Percentiles rank a stretch among this genome's conserved stretches.
Evolutionary conservation across 1,284 basidiomycete species (phyloP).

Genomic region (Microbotryum violaceum): DNA sequence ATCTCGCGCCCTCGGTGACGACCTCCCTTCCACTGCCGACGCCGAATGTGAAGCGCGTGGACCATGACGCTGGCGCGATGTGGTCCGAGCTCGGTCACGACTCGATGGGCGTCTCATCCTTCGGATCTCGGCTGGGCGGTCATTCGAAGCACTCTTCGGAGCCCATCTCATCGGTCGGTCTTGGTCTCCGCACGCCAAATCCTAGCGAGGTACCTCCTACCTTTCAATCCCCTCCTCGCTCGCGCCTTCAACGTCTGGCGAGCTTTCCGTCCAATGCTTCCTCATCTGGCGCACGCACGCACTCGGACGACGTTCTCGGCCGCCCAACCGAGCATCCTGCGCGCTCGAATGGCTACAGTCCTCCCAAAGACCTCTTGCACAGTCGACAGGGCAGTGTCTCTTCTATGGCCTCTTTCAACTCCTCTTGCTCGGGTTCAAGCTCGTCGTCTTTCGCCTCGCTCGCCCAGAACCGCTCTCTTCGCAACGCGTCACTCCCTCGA

Average conservation of each 20-base stretch:
- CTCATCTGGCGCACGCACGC: no score
- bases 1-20: constrained; percentile 5
- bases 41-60: constrained; percentile 7
- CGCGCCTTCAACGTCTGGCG: constrained; percentile 23
- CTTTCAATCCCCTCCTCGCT: constrained; percentile 21
- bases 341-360: no score
- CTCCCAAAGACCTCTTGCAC: no score
- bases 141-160: constrained; percentile 1
- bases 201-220: constrained; percentile 24
- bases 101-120: neutral
- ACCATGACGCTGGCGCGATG: neutral
- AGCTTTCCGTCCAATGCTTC: neutral
- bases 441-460: no score
- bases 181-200: constrained; percentile 21
- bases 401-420: no score
- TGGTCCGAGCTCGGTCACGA: neutral
- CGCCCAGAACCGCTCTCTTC: no score
- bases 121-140: neutral
- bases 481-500: no score
- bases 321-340: no score
- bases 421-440: no score
- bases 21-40: neutral
- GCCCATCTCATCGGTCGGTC: constrained; percentile 14
- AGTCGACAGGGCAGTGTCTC: no score
- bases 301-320: no score